These are phyloP conservation scores for Fonsecaea multimorphosa DNA, from an alignment of 2,329 filamentous ascomycete genomes.

Conservation along the genomic window DNA sequence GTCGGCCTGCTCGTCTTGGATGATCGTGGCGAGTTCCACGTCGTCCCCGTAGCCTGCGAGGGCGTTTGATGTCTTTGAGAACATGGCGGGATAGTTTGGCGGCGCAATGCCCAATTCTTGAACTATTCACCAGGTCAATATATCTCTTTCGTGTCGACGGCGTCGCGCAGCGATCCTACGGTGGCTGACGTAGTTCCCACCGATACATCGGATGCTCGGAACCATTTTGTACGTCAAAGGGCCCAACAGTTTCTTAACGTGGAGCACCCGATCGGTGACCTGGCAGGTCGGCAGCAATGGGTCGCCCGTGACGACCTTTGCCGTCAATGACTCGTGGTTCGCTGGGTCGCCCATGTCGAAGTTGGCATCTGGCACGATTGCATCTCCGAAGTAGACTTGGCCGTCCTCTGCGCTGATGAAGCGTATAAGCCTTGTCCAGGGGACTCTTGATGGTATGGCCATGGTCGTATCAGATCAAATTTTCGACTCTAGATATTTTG, in stretches of 20 bases:
- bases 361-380: slow-evolving; percentile 4
- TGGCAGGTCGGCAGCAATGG: slow-evolving; percentile 9
- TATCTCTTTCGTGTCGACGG: neutral
- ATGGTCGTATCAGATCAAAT: neutral
- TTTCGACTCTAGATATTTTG: neutral
- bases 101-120: slow-evolving; percentile 7
- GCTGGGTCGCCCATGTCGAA: slow-evolving; percentile 9
- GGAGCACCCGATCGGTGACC: slow-evolving; percentile 3
- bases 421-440: slow-evolving; percentile 8
- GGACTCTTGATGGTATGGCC: neutral
- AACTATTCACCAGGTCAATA: slow-evolving; percentile 3
- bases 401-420: slow-evolving; percentile 18
- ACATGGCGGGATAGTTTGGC: slow-evolving; percentile 2
- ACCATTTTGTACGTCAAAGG: slow-evolving; percentile 4
- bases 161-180: neutral
- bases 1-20: slow-evolving; percentile 38
- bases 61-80: slow-evolving; percentile 5
- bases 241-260: slow-evolving; percentile 13
- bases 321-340: slow-evolving; percentile 1
- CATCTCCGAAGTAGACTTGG: slow-evolving; percentile 9
- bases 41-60: slow-evolving; percentile 17
- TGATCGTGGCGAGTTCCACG: slow-evolving; percentile 10
- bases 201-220: slow-evolving; percentile 6
- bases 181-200: slow-evolving; percentile 16
- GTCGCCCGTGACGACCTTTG: slow-evolving; percentile 6